phyloP scores from a whole-genome alignment of 306 rosid genomes.

The Sechiopsis laciniata region DNA sequence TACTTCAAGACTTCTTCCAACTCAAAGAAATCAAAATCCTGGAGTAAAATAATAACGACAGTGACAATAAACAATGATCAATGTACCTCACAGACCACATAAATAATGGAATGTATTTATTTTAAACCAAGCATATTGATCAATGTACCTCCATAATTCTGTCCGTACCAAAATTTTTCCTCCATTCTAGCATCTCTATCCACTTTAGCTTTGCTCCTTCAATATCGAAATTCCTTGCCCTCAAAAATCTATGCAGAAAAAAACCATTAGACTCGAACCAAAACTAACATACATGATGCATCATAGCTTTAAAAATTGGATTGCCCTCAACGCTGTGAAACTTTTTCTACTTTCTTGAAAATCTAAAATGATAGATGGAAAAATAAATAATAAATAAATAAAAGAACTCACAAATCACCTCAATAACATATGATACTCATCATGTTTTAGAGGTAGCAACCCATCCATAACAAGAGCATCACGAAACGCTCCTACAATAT shows the following conservation, averaged over 20 bases:
- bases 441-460: slow-evolving; percentile 58
- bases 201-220: slow-evolving; percentile 89
- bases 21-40: slow-evolving; percentile 84
- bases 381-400: background rate
- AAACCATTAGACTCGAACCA: background rate
- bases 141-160: slow-evolving; percentile 66
- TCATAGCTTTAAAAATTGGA: background rate
- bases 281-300: background rate
- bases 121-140: background rate
- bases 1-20: slow-evolving; percentile 55
- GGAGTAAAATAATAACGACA: background rate
- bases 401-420: slow-evolving; percentile 38
- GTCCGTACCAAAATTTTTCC: slow-evolving; percentile 77
- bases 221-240: slow-evolving; percentile 85
- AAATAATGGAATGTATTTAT: background rate
- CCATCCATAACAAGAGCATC: slow-evolving; percentile 57
- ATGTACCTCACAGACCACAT: background rate
- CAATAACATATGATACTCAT: slow-evolving; percentile 74
- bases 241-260: slow-evolving; percentile 50
- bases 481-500: slow-evolving; percentile 68
- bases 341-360: no score
- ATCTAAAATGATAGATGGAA: no score
- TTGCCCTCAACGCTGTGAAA: background rate
- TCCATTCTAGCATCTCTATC: slow-evolving; percentile 90
- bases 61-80: background rate